A percentile compares a stretch with the other conserved stretches of the same genome.
Conservation (phyloP, 345 rosid genomes). For the Cardamine resedifolia region DNA sequence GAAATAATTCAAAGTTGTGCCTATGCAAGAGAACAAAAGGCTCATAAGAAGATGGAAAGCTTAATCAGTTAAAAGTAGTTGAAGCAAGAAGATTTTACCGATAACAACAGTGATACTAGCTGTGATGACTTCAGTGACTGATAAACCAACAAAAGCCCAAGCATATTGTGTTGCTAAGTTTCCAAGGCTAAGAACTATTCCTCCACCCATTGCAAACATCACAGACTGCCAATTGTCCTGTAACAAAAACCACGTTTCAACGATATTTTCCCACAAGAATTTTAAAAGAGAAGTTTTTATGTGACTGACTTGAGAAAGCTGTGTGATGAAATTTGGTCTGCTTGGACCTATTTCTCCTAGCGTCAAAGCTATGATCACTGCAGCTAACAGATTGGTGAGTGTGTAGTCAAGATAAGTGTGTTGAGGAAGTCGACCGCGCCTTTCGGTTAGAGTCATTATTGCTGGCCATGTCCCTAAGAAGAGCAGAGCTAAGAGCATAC, state of each 20-base stretch:
- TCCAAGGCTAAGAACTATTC: conserved; percentile 77
- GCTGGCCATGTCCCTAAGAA: conserved; percentile 98
- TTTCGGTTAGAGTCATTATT: conserved; percentile 66
- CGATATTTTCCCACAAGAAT: neutral
- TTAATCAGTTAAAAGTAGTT: neutral
- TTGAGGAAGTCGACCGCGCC: conserved; percentile 89
- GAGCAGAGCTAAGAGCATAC: conserved; percentile 73
- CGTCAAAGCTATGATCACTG: conserved; percentile 76
- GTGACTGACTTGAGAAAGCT: conserved; percentile 57
- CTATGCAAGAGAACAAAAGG: conserved; percentile 17
- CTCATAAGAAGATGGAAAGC: neutral
- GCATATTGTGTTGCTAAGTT: conserved; percentile 86
- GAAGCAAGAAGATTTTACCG: too few species aligned
- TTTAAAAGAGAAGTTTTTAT: neutral
- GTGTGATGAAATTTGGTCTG: conserved; percentile 64
- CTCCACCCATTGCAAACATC: conserved; percentile 85
- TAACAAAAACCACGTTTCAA: neutral
- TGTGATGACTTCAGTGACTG: conserved; percentile 76
- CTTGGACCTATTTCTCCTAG: conserved; percentile 65
- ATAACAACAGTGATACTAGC: conserved; percentile 80
- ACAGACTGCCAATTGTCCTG: conserved; percentile 86
- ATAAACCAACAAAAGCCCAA: conserved; percentile 84
- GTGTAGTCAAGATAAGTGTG: conserved; percentile 93
- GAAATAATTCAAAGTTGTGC: conserved; percentile 85
- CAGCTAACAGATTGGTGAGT: conserved; percentile 73